These are phyloP conservation scores for Endoconidiophora polonica DNA, from an alignment of 2,329 filamentous ascomycete species.

Conservation along the genomic window DNA sequence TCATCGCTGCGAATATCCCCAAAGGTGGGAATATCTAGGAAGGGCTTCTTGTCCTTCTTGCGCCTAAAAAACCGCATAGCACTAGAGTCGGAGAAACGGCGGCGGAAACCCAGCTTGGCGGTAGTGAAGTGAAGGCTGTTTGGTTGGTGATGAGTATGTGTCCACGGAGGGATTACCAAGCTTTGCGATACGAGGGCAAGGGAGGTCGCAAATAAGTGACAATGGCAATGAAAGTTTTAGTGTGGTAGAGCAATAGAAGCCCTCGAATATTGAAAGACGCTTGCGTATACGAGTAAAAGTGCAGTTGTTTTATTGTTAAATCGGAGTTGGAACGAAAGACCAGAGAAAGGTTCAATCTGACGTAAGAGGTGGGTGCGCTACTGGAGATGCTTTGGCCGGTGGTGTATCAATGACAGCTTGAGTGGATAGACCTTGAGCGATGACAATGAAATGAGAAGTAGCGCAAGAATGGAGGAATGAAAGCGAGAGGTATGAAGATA, in stretches of 20 bases:
- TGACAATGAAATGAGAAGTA: no score
- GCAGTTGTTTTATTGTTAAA: no score
- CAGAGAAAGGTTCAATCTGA: no score
- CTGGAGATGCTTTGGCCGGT: no score
- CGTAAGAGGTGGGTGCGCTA: no score
- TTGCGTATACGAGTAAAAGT: no score
- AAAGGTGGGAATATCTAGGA: conserved; percentile 17
- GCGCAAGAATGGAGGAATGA: no score
- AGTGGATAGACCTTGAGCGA: no score
- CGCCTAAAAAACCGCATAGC: conserved; percentile 19
- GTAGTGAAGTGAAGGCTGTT: not conserved
- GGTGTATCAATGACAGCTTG: no score
- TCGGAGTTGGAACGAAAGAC: no score
- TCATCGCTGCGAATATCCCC: conserved; percentile 10
- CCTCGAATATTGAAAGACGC: no score
- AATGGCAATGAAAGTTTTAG: not conserved
- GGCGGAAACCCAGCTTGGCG: conserved; percentile 21
- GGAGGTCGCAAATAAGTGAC: not conserved
- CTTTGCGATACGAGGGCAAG: conserved; percentile 12
- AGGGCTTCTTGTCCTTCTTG: conserved; percentile 20
- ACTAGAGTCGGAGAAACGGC: not conserved
- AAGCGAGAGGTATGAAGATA: no score
- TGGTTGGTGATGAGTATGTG: not conserved
- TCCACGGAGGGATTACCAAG: conserved; percentile 18
- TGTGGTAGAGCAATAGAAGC: not conserved